Conservation (phyloP, 1,139 yeast genomes). For the Pneumocystis murina region DNA sequence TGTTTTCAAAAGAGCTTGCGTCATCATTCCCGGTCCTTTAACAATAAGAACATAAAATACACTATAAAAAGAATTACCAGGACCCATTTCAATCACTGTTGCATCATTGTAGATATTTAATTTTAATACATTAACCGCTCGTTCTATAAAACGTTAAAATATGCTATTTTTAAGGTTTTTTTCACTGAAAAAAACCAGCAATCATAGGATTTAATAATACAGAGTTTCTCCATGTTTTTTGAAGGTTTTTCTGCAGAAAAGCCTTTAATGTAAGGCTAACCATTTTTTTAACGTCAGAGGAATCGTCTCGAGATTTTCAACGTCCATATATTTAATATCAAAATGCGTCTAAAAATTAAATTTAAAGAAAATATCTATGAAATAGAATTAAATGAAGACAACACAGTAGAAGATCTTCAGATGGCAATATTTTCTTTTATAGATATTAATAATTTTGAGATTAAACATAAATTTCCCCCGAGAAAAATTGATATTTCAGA, state of each 20-base stretch:
- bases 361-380: not conserved
- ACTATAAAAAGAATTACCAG: not conserved
- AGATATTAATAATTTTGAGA: conserved; percentile 11
- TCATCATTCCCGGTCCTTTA: not conserved
- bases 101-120: not conserved
- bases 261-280: not conserved
- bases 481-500: conserved; percentile 27
- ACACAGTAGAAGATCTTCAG: conserved; percentile 20
- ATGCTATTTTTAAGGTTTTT: not conserved
- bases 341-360: not conserved
- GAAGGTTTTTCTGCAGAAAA: not conserved
- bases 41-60: not conserved
- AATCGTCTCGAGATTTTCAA: not conserved
- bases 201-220: not conserved
- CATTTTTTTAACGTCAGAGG: not conserved
- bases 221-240: not conserved
- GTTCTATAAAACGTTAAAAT: not conserved
- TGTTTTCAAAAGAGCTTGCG: not conserved
- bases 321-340: not conserved
- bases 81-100: not conserved
- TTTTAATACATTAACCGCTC: not conserved
- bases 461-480: conserved; percentile 52
- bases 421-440: conserved; percentile 8
- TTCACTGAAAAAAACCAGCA: not conserved
- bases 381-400: conserved; percentile 13